Evolutionary conservation across 2,329 filamentous ascomycete genomes (phyloP), one percentile per base, ranked within the genome.

Genomic region (Pseudohalonectria lignicola): DNA sequence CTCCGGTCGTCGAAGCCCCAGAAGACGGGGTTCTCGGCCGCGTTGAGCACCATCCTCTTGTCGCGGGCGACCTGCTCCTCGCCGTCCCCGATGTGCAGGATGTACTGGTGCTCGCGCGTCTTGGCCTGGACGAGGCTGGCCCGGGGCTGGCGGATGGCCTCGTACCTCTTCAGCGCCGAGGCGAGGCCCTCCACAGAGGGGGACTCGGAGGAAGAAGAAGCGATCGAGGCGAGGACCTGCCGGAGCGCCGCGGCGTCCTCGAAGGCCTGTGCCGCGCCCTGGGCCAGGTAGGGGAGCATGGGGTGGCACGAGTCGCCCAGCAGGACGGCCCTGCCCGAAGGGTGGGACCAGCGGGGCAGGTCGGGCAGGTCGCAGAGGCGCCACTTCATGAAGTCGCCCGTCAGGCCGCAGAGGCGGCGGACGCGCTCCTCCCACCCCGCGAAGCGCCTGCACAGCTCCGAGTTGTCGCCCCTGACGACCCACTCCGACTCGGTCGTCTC

Each of bases 271-370:
- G 61, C 63, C 0, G 63, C 67, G 8, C 67, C 66, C 44, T 67
- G 62, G 13, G 64, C 62, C 6, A 59, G 62, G 2, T 64, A 66
- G 1, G 67, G 67, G 5, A 70, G 54, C 47, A 69, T 66, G 2
- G 66, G 61, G 45, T 72, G 68, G 9, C 68, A 67, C 2, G 66
- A 59, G 45, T 71, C 67, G 7, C 68, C 68, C 20, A 72, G 60
- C 4, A 69, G 49, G 4, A 55, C 55, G 34, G 67, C 63, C 9
- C 64, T 55, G 13, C 56, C 53, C 4, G 50, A 48, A 3, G 58
- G 52, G 3, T 60, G 63, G 36, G 63, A 51, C 57, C 63, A 67
- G 0, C 58, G 63, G 6, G 60, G 61, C 31, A 57, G 39, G 6
- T 17, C 17, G 11, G 6, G 7, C 8, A n/a, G 12, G 15, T 13